Conservation (phyloP, 352 stramenopile species). For the Pythium plurisporium region DNA sequence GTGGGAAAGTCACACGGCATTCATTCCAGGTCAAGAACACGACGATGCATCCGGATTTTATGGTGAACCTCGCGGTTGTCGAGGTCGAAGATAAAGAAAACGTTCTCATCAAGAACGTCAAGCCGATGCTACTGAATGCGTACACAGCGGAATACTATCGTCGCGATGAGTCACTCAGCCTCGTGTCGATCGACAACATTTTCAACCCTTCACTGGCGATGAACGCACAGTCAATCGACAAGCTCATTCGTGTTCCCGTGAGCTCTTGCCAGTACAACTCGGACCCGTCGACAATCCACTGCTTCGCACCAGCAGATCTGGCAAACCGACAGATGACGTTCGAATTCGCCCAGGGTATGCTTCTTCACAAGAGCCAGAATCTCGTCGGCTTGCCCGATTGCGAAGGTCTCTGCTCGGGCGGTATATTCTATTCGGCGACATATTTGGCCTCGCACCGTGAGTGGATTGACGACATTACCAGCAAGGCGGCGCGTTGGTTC, state of each 20-base stretch:
- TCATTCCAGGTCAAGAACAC: constrained; percentile 4
- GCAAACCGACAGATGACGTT: constrained; percentile 4
- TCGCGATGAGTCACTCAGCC: constrained; percentile 7
- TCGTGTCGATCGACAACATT: constrained; percentile 23
- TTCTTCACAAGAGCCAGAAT: constrained; percentile 7
- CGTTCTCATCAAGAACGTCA: background rate
- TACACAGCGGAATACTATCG: constrained; percentile 12
- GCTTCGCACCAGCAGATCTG: constrained; percentile 14
- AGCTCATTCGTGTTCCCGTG: constrained; percentile 18
- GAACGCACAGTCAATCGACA: constrained; percentile 10
- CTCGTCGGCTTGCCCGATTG: constrained; percentile 23
- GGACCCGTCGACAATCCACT: constrained; percentile 11
- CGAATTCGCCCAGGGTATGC: constrained; percentile 21
- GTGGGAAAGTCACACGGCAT: background rate
- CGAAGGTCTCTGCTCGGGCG: constrained; percentile 21
- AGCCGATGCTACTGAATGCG: constrained; percentile 2
- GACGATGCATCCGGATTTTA: constrained; percentile 13
- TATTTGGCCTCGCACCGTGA: constrained; percentile 4
- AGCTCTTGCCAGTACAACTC: constrained; percentile 17
- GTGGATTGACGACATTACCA: constrained; percentile 22
- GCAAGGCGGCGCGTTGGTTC: background rate
- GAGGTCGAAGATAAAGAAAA: constrained; percentile 3
- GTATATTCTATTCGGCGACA: constrained; percentile 26
- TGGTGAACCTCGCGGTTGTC: constrained; percentile 25
- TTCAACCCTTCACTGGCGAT: constrained; percentile 20